Evolutionary conservation across 129 eudicot species (phyloP).

Genomic region (Kitagawia praeruptora): DNA sequence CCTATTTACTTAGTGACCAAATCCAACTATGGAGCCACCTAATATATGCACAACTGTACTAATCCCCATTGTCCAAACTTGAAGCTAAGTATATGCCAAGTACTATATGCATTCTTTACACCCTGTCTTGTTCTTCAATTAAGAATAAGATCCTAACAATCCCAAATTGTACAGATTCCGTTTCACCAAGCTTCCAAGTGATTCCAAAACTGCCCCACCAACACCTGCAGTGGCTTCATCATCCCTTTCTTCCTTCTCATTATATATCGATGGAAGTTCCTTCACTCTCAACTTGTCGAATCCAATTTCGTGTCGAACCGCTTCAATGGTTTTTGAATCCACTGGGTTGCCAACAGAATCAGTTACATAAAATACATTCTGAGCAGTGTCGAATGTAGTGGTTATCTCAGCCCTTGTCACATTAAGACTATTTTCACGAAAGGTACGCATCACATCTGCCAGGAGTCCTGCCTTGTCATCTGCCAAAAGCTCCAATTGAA

Average conservation of each 20-base stretch:
- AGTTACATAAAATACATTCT: slow-evolving; percentile 60
- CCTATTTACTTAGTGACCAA: neutral
- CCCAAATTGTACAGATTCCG: slow-evolving; percentile 81
- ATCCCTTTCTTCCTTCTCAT: slow-evolving; percentile 28
- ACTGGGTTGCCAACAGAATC: slow-evolving; percentile 55
- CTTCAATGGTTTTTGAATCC: slow-evolving; percentile 50
- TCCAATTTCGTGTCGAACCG: slow-evolving; percentile 55
- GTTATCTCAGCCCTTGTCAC: slow-evolving; percentile 81
- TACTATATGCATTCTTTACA: neutral
- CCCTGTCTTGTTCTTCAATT: slow-evolving; percentile 7
- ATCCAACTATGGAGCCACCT: neutral
- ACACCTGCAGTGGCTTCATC: slow-evolving; percentile 37
- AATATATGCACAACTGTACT: neutral
- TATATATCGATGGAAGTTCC: slow-evolving; percentile 51
- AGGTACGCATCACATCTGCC: slow-evolving; percentile 76
- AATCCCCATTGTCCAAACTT: neutral
- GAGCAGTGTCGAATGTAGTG: slow-evolving; percentile 40
- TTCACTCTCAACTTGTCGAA: slow-evolving; percentile 50
- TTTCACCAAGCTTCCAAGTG: slow-evolving; percentile 80
- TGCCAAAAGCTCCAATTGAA: slow-evolving; percentile 60
- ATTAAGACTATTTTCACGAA: slow-evolving; percentile 71
- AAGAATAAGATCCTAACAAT: slow-evolving; percentile 62
- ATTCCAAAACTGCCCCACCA: slow-evolving; percentile 65
- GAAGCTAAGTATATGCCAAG: neutral
- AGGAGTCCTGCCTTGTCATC: slow-evolving; percentile 49